Base-by-base conservation (phyloP, 805 yeast species). In the Cyberlindnera samutprakarnensis region DNA sequence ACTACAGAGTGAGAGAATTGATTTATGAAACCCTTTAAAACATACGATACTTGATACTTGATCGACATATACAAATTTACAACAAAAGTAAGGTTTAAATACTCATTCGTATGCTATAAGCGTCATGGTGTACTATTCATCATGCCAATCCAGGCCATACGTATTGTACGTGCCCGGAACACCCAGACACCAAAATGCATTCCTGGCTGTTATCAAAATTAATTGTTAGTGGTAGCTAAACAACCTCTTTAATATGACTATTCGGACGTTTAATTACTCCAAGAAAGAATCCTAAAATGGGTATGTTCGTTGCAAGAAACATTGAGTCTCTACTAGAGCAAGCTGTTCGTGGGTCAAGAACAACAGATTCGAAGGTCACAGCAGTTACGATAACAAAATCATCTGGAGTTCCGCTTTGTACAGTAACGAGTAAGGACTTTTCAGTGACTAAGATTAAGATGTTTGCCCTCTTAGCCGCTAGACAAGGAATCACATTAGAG, bases 1-100 rank as follows among this genome's bases (percentile, higher is more conserved):
- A 77, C 31, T 80, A 78, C 49, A 69, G 68, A 33, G 70, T 83
- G 29, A 61, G 72, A 32, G 76, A 76, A 33, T 55, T 80, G 27
- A 66, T 82, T 21, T 80, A 75, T 43, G 87, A 80, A 50, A 72
- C 78, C 12, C 62, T 73, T 30, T 77, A 44, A 14, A 6, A 12
- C 14, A 4, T n/a, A 23, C 6, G 25, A 6, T 23, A 19, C 10
- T 19, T 19, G 7, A 19, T 19, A 14, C 14, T 14, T 24, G 26
- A 14, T n/a, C n/a, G n/a, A n/a, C n/a, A n/a, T n/a, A n/a, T n/a
- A n/a, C n/a, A n/a, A n/a, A n/a, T n/a, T n/a, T n/a, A n/a, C n/a
- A 24, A 8, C 26, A 24, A 24, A 24, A 14, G 26, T 14, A 8
- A 24, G 14, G 17, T 14, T 25, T 12, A 11, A 23, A 9, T 12